phyloP scores from a whole-genome alignment of 768 basidiomycete genomes.

The Postia placenta region DNA sequence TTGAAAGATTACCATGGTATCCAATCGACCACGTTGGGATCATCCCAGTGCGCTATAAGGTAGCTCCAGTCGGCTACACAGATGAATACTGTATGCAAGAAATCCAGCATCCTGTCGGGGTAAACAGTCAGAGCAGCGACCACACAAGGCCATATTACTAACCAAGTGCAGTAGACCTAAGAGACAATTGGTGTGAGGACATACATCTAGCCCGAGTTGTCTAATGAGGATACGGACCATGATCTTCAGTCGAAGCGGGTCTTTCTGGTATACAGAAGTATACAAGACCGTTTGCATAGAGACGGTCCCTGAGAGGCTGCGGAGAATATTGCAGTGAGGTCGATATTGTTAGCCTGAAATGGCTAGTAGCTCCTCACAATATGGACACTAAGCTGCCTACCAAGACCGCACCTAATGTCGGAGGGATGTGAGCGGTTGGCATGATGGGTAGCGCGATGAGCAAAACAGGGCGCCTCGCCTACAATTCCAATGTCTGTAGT shows the following conservation, averaged over 20 bases:
- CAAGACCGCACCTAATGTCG: constrained; percentile 13
- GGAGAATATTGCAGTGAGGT: too few relatives aligned
- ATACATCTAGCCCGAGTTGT: neutral
- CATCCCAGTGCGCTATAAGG: constrained; percentile 19
- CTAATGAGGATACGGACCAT: constrained; percentile 7
- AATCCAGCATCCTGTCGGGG: constrained; percentile 18
- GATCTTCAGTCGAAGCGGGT: constrained; percentile 7
- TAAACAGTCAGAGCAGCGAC: too few relatives aligned
- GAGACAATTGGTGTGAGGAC: neutral
- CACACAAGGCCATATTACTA: too few relatives aligned
- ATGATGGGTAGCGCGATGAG: too few relatives aligned
- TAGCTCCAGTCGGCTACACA: constrained; percentile 20
- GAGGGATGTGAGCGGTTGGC: too few relatives aligned
- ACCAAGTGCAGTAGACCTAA: constrained; percentile 13
- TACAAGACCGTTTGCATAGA: constrained; percentile 15
- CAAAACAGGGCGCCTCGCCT: too few relatives aligned
- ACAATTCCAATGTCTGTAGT: too few relatives aligned
- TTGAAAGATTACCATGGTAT: constrained; percentile 19
- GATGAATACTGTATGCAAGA: constrained; percentile 20
- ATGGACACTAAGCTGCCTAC: constrained; percentile 14
- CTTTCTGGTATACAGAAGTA: constrained; percentile 9
- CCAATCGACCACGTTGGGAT: constrained; percentile 13
- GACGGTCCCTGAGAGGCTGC: constrained; percentile 16
- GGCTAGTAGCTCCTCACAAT: constrained; percentile 8
- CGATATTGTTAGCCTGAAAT: neutral